A percentile compares a stretch with the other conserved stretches of the same genome.
phyloP scores from a whole-genome alignment of 768 basidiomycete species.

The Lentinula guzmanii region DNA sequence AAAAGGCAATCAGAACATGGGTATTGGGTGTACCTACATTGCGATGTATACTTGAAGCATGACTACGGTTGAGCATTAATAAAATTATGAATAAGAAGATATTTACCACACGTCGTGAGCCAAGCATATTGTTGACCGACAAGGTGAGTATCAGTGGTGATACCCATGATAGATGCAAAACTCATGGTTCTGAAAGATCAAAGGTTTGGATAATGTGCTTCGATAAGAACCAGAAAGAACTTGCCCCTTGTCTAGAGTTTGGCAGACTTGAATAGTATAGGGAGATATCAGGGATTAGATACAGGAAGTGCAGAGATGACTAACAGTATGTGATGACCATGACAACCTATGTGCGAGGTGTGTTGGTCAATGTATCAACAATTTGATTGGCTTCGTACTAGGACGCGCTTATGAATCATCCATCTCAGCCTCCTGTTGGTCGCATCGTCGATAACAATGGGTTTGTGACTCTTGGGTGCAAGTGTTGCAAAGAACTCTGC shows the following conservation, averaged over 20 bases:
- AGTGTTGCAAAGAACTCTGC: constrained; percentile 34
- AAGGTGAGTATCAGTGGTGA: constrained; percentile 35
- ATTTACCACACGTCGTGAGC: constrained; percentile 40
- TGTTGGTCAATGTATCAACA: neutral
- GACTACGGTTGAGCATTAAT: neutral
- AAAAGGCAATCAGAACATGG: neutral
- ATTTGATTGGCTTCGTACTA: constrained; percentile 20
- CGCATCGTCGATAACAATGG: constrained; percentile 32
- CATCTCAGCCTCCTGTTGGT: constrained; percentile 36
- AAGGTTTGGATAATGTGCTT: neutral
- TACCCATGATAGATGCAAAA: constrained; percentile 44
- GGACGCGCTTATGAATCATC: constrained; percentile 41
- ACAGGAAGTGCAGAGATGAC: neutral
- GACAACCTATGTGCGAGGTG: constrained; percentile 18
- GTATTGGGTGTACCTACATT: constrained; percentile 19
- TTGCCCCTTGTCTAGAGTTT: constrained; percentile 42
- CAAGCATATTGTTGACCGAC: constrained; percentile 45
- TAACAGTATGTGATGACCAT: constrained; percentile 44
- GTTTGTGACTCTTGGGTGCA: constrained; percentile 11
- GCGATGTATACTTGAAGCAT: constrained; percentile 31
- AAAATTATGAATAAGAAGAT: neutral
- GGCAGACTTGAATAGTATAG: constrained; percentile 23
- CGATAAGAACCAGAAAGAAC: neutral
- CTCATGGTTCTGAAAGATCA: constrained; percentile 29
- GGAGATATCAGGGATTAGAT: neutral